Base-by-base conservation (phyloP, 495 filamentous ascomycete genomes). In the Bryoglossum gracile region DNA sequence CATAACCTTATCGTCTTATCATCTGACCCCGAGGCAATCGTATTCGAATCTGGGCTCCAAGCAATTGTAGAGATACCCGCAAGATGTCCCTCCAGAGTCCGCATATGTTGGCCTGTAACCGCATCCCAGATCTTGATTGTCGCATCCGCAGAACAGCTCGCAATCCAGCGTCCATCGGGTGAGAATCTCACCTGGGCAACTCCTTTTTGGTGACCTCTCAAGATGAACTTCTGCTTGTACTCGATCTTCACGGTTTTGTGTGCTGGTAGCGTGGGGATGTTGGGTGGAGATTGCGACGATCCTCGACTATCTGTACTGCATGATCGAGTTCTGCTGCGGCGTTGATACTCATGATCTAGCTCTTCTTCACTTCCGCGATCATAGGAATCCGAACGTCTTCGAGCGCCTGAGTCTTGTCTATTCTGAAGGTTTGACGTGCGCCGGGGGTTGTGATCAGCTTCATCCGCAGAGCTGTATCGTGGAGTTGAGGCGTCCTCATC, bases 1-100 rank as follows among this genome's bases (percentile, higher is more conserved):
- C 92, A 98, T 3, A 97, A 71, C 1, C 92, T 78, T 48, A 98
- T 96, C 0, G 86, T 82, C 63, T 97, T 98, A 72, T 98, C 92
- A 64, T 98, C 92, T 21, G 85, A 89, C 8, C 92, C 92, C 14
- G 89, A 89, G 0, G 90, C 94, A 37, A 98, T 74, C 2, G 82
- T 85, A 55, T 81, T 75, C 32, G 83, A 87, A 64, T 95, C 89
- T 1, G 94, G 91, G 40, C 81, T 77, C 92, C 92, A 98, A 24
- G 90, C 82, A 18, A 98, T 72, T 21, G 87, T 88, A 0, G 86
- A 91, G 10, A 98, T 78, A 51, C 92, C 92, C 1, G 92, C 89
- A 52, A 95, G 75, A 68, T 98, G 92, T 21, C 89, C 92, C 58
- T 94, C 83, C n/a, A 98, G 77, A 0, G 87, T 92, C 55, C 94